phyloP scores from a whole-genome alignment of 805 yeast genomes.

The Kodamaea laetipori region DNA sequence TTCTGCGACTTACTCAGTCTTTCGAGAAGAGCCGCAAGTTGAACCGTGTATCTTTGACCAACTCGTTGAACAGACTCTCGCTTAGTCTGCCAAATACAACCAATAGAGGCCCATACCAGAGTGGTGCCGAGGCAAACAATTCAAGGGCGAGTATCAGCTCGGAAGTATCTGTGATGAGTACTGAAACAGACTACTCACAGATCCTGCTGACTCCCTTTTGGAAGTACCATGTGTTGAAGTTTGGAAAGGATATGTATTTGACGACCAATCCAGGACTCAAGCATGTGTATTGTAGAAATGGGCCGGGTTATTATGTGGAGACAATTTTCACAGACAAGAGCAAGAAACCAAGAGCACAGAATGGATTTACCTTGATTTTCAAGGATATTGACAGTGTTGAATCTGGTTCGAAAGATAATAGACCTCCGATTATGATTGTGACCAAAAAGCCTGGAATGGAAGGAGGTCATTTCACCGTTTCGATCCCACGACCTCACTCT shows the following conservation, averaged over 20 bases:
- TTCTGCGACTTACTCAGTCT: conserved; percentile 9
- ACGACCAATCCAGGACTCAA: conserved; percentile 67
- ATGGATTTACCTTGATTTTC: conserved; percentile 32
- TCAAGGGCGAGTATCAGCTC: conserved; percentile 10
- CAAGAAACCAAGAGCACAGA: conserved; percentile 13
- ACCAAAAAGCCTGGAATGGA: conserved; percentile 26
- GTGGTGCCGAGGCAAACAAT: conserved; percentile 5
- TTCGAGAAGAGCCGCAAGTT: conserved; percentile 8
- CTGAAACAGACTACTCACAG: conserved; percentile 12
- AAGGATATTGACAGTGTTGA: conserved; percentile 25
- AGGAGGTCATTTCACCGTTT: conserved; percentile 32
- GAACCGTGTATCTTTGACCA: conserved; percentile 14
- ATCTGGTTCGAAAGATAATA: conserved; percentile 12
- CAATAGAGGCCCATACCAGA: background rate
- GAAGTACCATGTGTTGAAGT: conserved; percentile 63
- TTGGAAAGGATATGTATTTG: conserved; percentile 58
- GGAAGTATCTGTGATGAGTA: conserved; percentile 12
- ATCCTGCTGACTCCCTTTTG: conserved; percentile 42
- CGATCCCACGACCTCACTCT: conserved; percentile 22
- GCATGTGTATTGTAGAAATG: conserved; percentile 60
- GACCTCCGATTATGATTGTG: conserved; percentile 31
- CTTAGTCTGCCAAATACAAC: background rate
- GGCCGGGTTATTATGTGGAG: conserved; percentile 63
- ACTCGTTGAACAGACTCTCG: conserved; percentile 14
- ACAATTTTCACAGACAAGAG: conserved; percentile 27